Percentiles rank a stretch among this genome's conserved stretches.
phyloP scores from a whole-genome alignment of 352 stramenopile genomes.

The Elongisporangium senticosum region DNA sequence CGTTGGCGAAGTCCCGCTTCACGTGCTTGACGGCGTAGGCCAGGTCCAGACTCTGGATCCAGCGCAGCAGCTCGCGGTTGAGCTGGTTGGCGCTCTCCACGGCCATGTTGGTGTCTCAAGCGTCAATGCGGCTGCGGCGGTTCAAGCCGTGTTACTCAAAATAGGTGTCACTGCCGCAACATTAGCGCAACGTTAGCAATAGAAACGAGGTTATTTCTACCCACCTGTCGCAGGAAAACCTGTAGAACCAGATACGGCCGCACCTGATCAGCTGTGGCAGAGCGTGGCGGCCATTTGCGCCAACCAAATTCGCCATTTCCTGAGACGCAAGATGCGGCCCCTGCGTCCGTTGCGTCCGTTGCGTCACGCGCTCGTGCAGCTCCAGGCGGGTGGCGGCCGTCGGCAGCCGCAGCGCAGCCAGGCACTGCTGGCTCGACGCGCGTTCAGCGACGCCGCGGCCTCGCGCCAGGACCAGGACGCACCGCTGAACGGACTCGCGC shows the following conservation, averaged over 20 bases:
- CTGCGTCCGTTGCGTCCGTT: constrained; percentile 38
- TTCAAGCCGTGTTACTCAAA: neutral
- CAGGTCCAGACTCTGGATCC: constrained; percentile 91
- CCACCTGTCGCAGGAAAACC: constrained; percentile 1
- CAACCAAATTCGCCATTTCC: constrained; percentile 14
- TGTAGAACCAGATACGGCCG: constrained; percentile 4
- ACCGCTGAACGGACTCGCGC: constrained; percentile 10
- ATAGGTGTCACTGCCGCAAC: neutral
- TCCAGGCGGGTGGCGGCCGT: constrained; percentile 13
- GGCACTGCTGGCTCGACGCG: constrained; percentile 20
- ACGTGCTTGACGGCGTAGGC: constrained; percentile 93
- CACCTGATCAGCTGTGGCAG: constrained; percentile 7
- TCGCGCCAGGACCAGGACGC: constrained; percentile 10
- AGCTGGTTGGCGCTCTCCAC: constrained; percentile 55
- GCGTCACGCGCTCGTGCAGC: constrained; percentile 29
- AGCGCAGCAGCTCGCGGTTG: constrained; percentile 87
- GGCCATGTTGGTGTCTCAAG: constrained; percentile 6
- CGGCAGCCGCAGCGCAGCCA: constrained; percentile 12
- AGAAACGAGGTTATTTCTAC: neutral
- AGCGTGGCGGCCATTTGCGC: constrained; percentile 10
- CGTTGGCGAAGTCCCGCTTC: constrained; percentile 89
- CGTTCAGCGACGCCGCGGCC: constrained; percentile 38
- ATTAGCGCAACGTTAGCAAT: neutral
- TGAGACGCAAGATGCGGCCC: constrained; percentile 15
- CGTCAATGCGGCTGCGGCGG: neutral